phyloP scores from a whole-genome alignment of 192 early-diverging fungal genomes.

The Fimicolochytrium jonesii region DNA sequence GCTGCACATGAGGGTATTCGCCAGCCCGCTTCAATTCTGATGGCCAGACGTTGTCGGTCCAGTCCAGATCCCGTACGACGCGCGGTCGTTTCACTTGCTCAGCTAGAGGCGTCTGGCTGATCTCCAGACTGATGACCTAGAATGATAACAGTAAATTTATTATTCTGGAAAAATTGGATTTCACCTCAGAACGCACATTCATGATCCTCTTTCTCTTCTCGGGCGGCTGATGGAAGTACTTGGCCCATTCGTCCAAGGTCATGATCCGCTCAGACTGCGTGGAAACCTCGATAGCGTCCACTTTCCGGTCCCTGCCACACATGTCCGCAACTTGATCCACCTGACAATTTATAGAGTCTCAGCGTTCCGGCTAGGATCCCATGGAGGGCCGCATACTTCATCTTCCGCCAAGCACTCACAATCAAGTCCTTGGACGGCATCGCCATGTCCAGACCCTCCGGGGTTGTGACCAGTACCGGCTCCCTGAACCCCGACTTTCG shows the following conservation, averaged over 20 bases:
- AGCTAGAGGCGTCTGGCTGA: conserved; percentile 69
- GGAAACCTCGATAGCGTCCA: conserved; percentile 89
- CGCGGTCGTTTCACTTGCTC: conserved; percentile 64
- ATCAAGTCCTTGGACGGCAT: conserved; percentile 67
- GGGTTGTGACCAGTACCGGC: conserved; percentile 67
- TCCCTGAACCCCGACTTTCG: conserved; percentile 58
- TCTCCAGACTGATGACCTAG: conserved; percentile 79
- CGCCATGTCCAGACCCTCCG: conserved; percentile 72
- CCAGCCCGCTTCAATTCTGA: conserved; percentile 44
- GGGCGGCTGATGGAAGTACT: conserved; percentile 60
- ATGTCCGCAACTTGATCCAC: conserved; percentile 40
- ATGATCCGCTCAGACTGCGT: conserved; percentile 75
- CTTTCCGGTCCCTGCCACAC: conserved; percentile 59
- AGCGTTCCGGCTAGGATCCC: conserved; percentile 36
- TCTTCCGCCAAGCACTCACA: conserved; percentile 39
- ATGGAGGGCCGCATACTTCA: conserved; percentile 31
- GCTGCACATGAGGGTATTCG: conserved; percentile 81
- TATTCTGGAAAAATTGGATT: background rate
- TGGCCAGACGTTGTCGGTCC: conserved; percentile 87
- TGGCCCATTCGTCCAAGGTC: conserved; percentile 81
- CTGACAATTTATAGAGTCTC: background rate
- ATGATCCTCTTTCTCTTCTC: conserved; percentile 65
- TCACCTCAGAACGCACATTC: conserved; percentile 51
- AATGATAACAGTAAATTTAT: background rate
- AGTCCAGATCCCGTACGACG: conserved; percentile 83